Evolutionary conservation across 2,329 filamentous ascomycete genomes (phyloP).

Genomic region (Tolypocladium pustulatum): DNA sequence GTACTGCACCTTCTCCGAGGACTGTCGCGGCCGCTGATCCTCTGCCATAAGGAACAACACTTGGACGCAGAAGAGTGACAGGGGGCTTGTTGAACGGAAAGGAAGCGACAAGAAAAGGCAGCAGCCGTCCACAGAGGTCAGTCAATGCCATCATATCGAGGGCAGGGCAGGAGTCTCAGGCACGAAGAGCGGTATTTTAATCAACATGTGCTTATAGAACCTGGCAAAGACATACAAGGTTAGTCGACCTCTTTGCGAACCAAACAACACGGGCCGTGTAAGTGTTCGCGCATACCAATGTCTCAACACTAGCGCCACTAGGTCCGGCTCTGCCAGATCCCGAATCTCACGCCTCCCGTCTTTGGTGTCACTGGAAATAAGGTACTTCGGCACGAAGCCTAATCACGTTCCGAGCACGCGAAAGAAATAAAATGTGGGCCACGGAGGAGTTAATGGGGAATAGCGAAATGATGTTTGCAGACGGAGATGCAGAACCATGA

Average conservation of each 20-base stretch:
- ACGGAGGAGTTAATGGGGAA: background rate
- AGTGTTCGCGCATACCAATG: background rate
- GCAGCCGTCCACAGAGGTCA: background rate
- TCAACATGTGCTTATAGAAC: background rate
- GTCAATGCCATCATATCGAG: background rate
- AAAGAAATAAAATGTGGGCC: background rate
- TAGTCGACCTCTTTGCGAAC: background rate
- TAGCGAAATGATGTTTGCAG: background rate
- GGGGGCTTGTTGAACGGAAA: background rate
- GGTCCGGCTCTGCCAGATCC: background rate
- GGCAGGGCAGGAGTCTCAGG: background rate
- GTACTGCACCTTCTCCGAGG: slow-evolving; percentile 9
- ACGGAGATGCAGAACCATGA: background rate
- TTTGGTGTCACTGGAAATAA: background rate
- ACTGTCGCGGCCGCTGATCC: background rate
- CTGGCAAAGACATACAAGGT: background rate
- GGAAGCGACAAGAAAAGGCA: background rate
- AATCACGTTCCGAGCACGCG: background rate
- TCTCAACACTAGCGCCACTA: background rate
- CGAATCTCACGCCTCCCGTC: background rate
- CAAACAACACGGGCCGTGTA: background rate
- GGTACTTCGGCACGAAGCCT: no score
- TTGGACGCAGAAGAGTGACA: background rate
- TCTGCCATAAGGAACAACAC: background rate
- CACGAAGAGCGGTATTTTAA: background rate